Conservation (phyloP, 1,284 basidiomycete species). For the Cutaneotrichosporon sp. region DNA sequence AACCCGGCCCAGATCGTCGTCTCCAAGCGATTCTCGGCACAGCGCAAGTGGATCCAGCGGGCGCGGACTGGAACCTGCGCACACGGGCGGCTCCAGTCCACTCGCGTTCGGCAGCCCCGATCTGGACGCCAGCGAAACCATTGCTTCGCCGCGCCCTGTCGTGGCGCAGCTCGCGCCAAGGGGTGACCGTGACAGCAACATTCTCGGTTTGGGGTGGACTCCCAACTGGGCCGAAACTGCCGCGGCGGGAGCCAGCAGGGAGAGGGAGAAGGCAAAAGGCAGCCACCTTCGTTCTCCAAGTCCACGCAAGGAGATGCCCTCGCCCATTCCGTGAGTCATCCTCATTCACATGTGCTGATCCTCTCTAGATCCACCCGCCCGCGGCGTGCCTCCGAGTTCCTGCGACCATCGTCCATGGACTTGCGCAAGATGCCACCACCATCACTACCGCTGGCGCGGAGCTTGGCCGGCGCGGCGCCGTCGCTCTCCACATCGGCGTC, state of each 20-base stretch:
- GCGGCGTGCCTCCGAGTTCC: constrained; percentile 45
- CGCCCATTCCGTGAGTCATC: constrained; percentile 23
- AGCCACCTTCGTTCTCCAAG: constrained; percentile 30
- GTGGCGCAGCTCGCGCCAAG: constrained; percentile 19
- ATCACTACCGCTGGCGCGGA: constrained; percentile 4
- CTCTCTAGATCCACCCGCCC: constrained; percentile 21
- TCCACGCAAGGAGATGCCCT: constrained; percentile 27
- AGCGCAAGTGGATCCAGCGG: constrained; percentile 30
- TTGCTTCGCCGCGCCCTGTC: constrained; percentile 22
- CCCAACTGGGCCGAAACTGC: constrained; percentile 30
- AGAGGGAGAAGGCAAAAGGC: constrained; percentile 32
- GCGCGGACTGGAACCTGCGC: constrained; percentile 7
- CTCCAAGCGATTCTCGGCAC: constrained; percentile 30
- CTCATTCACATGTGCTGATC: not conserved
- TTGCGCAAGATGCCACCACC: constrained; percentile 36
- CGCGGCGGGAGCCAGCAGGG: constrained; percentile 27
- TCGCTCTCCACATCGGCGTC: constrained; percentile 48
- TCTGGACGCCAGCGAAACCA: constrained; percentile 23
- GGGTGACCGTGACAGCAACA: constrained; percentile 35
- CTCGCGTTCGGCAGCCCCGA: constrained; percentile 44
- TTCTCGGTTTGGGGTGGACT: constrained; percentile 43
- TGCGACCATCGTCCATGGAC: constrained; percentile 39
- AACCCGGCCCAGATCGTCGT: not conserved
- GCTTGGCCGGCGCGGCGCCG: constrained; percentile 17
- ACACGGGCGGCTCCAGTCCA: constrained; percentile 31